Conservation (phyloP, 768 basidiomycete species). For the Mycena floridula region DNA sequence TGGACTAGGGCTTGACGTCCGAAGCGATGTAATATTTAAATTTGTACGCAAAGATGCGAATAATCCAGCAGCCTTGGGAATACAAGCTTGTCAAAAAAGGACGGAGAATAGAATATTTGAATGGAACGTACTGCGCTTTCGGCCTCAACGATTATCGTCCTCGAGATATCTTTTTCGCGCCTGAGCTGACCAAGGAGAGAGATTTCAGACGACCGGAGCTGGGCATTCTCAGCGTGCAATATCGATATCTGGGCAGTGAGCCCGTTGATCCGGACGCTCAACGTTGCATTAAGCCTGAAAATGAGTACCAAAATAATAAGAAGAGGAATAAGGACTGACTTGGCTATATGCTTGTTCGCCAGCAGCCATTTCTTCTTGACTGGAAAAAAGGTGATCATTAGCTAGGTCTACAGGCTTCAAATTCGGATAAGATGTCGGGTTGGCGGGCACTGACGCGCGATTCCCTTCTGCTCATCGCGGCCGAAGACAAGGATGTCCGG, state of each 20-base stretch:
- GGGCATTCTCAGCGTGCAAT: constrained; percentile 79
- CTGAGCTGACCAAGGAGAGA: constrained; percentile 70
- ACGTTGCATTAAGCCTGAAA: constrained; percentile 73
- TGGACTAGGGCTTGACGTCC: constrained; percentile 39
- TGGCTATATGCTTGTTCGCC: constrained; percentile 89
- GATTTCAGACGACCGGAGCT: constrained; percentile 76
- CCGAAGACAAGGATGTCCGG: too few species aligned
- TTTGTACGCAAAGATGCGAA: too few species aligned
- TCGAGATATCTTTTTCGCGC: constrained; percentile 73
- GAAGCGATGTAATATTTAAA: constrained; percentile 4
- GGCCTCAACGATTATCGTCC: constrained; percentile 64
- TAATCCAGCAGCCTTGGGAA: too few species aligned
- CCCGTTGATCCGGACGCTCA: constrained; percentile 80
- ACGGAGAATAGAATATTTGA: too few species aligned
- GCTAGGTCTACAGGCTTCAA: constrained; percentile 61
- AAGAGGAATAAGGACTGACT: constrained; percentile 37
- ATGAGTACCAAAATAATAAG: constrained; percentile 5
- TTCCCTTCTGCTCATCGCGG: constrained; percentile 52
- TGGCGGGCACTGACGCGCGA: constrained; percentile 59
- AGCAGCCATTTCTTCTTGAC: constrained; percentile 92
- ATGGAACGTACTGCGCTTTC: constrained; percentile 61
- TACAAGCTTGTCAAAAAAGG: too few species aligned
- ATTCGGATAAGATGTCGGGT: constrained; percentile 77
- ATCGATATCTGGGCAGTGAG: constrained; percentile 76
- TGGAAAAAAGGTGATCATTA: constrained; percentile 29